phyloP scores from a whole-genome alignment of 1,139 yeast genomes.

The Nakaseomyces nivariensis region DNA sequence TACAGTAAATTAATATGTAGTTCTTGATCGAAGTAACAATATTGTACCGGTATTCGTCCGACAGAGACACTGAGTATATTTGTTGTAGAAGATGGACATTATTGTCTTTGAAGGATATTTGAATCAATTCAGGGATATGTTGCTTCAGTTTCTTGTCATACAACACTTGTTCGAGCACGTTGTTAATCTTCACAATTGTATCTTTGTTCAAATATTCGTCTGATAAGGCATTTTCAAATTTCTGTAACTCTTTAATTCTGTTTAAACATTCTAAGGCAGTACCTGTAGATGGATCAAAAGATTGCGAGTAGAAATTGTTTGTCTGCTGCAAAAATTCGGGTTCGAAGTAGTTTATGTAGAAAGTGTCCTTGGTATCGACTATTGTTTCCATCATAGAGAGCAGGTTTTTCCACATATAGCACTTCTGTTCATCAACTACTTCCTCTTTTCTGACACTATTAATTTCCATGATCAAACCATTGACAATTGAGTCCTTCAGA shows the following conservation, averaged over 20 bases:
- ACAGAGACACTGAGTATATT: slow-evolving; percentile 14
- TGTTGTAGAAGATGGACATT: slow-evolving; percentile 11
- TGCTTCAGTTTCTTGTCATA: slow-evolving; percentile 16
- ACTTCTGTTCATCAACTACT: slow-evolving; percentile 18
- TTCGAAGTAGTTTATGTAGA: slow-evolving; percentile 59
- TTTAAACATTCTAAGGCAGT: slow-evolving; percentile 39
- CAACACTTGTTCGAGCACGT: slow-evolving; percentile 17
- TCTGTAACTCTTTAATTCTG: slow-evolving; percentile 42
- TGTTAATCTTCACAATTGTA: slow-evolving; percentile 15
- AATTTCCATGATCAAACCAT: slow-evolving; percentile 13
- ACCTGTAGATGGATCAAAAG: slow-evolving; percentile 39
- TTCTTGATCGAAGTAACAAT: slow-evolving; percentile 36
- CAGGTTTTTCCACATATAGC: slow-evolving; percentile 21
- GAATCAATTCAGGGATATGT: slow-evolving; percentile 9
- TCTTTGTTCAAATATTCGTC: slow-evolving; percentile 17
- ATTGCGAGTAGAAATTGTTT: slow-evolving; percentile 42
- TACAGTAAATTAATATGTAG: slow-evolving; percentile 29
- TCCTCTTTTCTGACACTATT: slow-evolving; percentile 12
- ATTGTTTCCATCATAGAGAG: slow-evolving; percentile 65
- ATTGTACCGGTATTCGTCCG: slow-evolving; percentile 12
- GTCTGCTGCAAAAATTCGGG: slow-evolving; percentile 50
- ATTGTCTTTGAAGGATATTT: slow-evolving; percentile 8
- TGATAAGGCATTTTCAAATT: slow-evolving; percentile 43
- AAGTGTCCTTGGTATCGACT: slow-evolving; percentile 35
- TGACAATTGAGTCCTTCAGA: slow-evolving; percentile 9